These are phyloP conservation scores for Castanea crenata DNA, from an alignment of 306 rosid species.

Conservation along the genomic window DNA sequence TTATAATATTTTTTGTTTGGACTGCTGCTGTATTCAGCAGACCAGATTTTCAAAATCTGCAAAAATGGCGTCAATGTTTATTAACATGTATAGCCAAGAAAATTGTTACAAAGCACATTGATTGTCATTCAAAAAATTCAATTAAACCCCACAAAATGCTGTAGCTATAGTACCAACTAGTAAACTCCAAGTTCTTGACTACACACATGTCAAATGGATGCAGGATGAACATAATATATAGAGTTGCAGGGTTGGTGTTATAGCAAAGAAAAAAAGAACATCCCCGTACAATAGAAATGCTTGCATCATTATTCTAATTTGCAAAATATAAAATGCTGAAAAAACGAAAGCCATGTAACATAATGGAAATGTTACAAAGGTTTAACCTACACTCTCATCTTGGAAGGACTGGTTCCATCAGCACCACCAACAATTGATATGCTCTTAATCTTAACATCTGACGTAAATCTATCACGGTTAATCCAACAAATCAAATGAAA, in stretches of 20 bases:
- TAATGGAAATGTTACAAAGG: not conserved
- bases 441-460: conserved; percentile 96
- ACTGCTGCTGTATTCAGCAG: too few species aligned
- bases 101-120: not conserved
- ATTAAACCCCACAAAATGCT: conserved; percentile 9
- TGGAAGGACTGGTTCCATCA: conserved; percentile 88
- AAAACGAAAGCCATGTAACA: conserved; percentile 17
- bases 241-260: not conserved
- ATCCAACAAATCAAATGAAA: conserved; percentile 6
- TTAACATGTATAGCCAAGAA: not conserved
- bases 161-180: not conserved
- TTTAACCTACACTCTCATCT: conserved; percentile 85
- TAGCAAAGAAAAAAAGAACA: not conserved
- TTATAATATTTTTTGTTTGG: too few species aligned
- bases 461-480: conserved; percentile 61
- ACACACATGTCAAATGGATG: not conserved
- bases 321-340: not conserved
- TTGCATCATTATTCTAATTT: conserved; percentile 9
- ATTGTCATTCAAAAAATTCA: not conserved
- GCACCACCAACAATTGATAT: conserved; percentile 83
- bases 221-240: conserved; percentile 1
- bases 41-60: too few species aligned
- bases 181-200: conserved; percentile 13
- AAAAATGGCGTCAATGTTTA: too few species aligned
- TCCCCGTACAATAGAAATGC: not conserved